phyloP scores from a whole-genome alignment of 768 basidiomycete genomes.

The Rhizopogon salebrosus region DNA sequence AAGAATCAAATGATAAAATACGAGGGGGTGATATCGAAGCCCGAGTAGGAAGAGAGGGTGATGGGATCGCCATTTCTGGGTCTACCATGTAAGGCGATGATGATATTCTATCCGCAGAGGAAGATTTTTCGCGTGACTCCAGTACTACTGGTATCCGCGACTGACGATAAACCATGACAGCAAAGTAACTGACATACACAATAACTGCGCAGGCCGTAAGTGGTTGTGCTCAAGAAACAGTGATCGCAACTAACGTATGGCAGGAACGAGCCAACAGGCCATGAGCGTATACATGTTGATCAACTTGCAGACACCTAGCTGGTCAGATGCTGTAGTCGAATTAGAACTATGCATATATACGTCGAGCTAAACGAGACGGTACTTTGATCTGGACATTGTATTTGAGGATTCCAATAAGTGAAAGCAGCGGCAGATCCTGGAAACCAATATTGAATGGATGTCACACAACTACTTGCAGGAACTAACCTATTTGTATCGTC shows the following conservation, averaged over 20 bases:
- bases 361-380: slow-evolving; percentile 4
- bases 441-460: not conserved
- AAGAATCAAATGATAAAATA: not conserved
- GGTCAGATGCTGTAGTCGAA: slow-evolving; percentile 29
- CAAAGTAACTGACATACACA: slow-evolving; percentile 39
- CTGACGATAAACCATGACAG: slow-evolving; percentile 31
- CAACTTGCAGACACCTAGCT: slow-evolving; percentile 41
- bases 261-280: slow-evolving; percentile 50
- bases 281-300: slow-evolving; percentile 44
- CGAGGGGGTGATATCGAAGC: not conserved
- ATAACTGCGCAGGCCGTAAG: slow-evolving; percentile 29
- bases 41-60: not conserved
- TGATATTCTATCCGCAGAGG: not conserved
- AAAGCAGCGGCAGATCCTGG: slow-evolving; percentile 41
- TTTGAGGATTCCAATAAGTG: slow-evolving; percentile 36
- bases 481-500: slow-evolving; percentile 42
- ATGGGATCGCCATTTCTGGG: slow-evolving; percentile 12
- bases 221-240: not conserved
- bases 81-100: slow-evolving; percentile 14
- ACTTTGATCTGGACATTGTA: slow-evolving; percentile 42
- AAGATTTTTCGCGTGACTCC: slow-evolving; percentile 3
- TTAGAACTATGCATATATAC: not conserved
- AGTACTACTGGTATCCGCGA: slow-evolving; percentile 19
- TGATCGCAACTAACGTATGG: slow-evolving; percentile 36
- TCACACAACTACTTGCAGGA: not conserved